These are phyloP conservation scores for Tolypocladium guangdongense DNA, from an alignment of 2,329 filamentous ascomycete genomes.

Conservation along the genomic window DNA sequence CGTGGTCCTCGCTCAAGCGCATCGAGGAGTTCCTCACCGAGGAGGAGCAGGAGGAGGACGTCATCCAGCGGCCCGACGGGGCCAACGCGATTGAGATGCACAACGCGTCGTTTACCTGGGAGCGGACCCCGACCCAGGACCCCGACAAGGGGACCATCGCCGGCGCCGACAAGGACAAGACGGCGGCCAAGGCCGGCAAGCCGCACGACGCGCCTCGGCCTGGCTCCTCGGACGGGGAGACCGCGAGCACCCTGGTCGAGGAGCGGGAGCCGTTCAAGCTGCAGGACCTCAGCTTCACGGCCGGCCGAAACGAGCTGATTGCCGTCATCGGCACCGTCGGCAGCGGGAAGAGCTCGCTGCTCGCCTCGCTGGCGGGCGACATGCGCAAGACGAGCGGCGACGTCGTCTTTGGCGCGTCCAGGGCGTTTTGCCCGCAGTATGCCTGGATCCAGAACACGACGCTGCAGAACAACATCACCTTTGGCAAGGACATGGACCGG, in stretches of 20 bases:
- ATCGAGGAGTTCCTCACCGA: constrained; percentile 82
- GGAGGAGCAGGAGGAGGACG: constrained; percentile 72
- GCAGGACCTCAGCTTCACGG: constrained; percentile 52
- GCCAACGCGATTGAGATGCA: constrained; percentile 62
- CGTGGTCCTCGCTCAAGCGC: constrained; percentile 70
- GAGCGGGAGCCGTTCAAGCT: constrained; percentile 62
- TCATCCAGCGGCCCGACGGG: constrained; percentile 41
- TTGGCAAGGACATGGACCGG: constrained; percentile 67
- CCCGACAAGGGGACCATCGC: constrained; percentile 31
- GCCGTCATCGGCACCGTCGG: constrained; percentile 86
- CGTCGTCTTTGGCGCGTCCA: constrained; percentile 63
- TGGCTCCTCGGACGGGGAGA: constrained; percentile 30
- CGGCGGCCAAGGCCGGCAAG: constrained; percentile 23
- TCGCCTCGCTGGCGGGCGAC: constrained; percentile 83
- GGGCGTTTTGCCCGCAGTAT: constrained; percentile 91
- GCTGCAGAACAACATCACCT: constrained; percentile 80
- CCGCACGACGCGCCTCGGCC: constrained; percentile 14
- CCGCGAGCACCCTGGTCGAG: constrained; percentile 44
- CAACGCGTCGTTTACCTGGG: constrained; percentile 79
- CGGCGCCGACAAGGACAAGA: constrained; percentile 27
- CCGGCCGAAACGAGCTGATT: constrained; percentile 65
- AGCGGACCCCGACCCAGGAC: constrained; percentile 50
- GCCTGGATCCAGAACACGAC: constrained; percentile 95
- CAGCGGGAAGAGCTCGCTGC: constrained; percentile 79
- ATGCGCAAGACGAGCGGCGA: constrained; percentile 76